Conservation (phyloP, 805 yeast genomes). For the Lachancea nothofagi region DNA sequence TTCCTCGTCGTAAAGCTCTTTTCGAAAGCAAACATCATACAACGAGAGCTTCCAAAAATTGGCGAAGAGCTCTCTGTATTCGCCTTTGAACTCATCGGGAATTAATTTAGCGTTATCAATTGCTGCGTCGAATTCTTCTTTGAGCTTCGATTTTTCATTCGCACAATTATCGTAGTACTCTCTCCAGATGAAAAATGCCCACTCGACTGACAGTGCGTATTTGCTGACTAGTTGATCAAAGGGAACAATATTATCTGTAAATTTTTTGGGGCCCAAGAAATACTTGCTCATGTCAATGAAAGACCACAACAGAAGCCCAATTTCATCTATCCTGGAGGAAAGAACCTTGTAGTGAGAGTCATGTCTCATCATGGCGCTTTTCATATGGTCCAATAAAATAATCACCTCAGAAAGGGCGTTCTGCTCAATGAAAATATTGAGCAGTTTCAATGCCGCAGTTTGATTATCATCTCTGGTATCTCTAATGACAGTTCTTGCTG, state of each 20-base stretch:
- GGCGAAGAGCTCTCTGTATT: constrained; percentile 43
- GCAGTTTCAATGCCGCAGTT: constrained; percentile 46
- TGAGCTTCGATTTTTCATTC: constrained; percentile 12
- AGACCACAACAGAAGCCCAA: constrained; percentile 59
- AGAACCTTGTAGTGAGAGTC: constrained; percentile 61
- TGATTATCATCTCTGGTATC: constrained; percentile 44
- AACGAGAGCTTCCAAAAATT: constrained; percentile 71
- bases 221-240: constrained; percentile 38
- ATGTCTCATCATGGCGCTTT: constrained; percentile 36
- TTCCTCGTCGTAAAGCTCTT: constrained; percentile 45
- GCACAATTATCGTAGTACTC: constrained; percentile 31
- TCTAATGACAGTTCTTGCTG: constrained; percentile 51
- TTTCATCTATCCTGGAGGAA: constrained; percentile 67
- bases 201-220: constrained; percentile 45
- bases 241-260: constrained; percentile 36
- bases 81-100: constrained; percentile 22
- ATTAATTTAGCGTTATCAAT: constrained; percentile 14
- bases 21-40: constrained; percentile 60
- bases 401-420: constrained; percentile 58
- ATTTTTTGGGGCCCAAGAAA: constrained; percentile 36
- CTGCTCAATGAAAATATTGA: constrained; percentile 40
- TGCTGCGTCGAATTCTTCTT: constrained; percentile 9
- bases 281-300: constrained; percentile 54
- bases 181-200: constrained; percentile 83
- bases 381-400: constrained; percentile 49